Evolutionary conservation across 2,329 filamentous ascomycete genomes (phyloP).

Genomic region (Paecilomyces variotii): DNA sequence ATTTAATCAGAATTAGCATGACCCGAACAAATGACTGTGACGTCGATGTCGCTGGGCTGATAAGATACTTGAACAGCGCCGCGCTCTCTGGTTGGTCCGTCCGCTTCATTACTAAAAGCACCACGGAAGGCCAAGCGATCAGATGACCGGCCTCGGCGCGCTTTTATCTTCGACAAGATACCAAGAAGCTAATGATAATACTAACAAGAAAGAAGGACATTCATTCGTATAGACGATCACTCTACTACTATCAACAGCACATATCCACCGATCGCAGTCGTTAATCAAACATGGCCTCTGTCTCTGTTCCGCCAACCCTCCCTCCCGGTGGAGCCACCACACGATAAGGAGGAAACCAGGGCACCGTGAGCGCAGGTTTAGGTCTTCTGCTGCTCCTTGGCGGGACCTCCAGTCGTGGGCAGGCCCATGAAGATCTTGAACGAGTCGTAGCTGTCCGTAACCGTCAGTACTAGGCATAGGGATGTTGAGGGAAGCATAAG

Average conservation of each 20-base stretch:
- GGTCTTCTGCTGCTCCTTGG: slow-evolving; percentile 41
- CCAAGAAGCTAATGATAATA: background rate
- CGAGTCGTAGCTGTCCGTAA: slow-evolving; percentile 48
- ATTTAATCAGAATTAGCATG: background rate
- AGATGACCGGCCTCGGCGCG: background rate
- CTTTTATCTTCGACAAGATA: background rate
- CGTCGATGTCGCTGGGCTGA: background rate
- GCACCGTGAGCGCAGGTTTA: slow-evolving; percentile 4
- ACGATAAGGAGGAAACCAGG: background rate
- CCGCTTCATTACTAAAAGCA: background rate
- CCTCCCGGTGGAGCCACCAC: background rate
- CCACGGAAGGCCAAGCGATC: background rate
- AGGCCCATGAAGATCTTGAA: slow-evolving; percentile 88
- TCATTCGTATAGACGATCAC: background rate
- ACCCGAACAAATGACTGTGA: background rate
- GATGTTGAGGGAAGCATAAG: background rate
- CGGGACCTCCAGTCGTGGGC: slow-evolving; percentile 64
- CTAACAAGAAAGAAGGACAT: background rate
- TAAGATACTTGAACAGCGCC: background rate
- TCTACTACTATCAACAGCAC: background rate
- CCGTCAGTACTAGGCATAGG: slow-evolving; percentile 14
- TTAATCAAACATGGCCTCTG: background rate
- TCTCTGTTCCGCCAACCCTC: background rate
- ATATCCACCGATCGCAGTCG: background rate
- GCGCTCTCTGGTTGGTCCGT: background rate